phyloP scores from a whole-genome alignment of 257 asterid species.

The Solanum paucissectum region DNA sequence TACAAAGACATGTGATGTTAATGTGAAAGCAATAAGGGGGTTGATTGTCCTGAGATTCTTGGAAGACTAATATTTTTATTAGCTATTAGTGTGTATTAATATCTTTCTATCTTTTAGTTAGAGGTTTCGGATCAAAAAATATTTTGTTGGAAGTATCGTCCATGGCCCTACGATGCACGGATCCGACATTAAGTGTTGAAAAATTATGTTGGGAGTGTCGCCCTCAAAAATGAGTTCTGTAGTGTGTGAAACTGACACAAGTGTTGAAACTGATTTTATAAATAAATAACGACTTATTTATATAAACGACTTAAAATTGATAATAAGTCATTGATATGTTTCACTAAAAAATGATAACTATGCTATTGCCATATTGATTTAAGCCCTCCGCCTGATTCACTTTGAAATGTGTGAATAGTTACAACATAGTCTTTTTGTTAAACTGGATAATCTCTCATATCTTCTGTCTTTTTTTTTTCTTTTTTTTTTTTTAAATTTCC shows the following conservation, averaged over 20 bases:
- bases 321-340: neutral
- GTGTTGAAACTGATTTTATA: neutral
- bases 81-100: too few relatives aligned
- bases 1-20: neutral
- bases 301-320: neutral
- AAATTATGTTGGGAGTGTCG: neutral
- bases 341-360: neutral
- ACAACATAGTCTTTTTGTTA: neutral
- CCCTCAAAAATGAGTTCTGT: neutral
- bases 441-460: too few relatives aligned
- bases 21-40: neutral
- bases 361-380: neutral
- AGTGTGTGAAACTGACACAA: neutral
- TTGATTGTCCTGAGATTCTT: too few relatives aligned
- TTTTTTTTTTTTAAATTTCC: too few relatives aligned
- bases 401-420: neutral
- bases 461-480: too few relatives aligned
- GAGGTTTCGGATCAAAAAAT: too few relatives aligned
- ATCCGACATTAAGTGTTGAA: neutral
- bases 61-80: too few relatives aligned
- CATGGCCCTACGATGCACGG: neutral
- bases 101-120: neutral
- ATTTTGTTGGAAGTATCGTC: neutral
- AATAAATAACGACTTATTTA: neutral
- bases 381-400: neutral